phyloP scores from a whole-genome alignment of 2,329 filamentous ascomycete species.

The Graphium sp. region DNA sequence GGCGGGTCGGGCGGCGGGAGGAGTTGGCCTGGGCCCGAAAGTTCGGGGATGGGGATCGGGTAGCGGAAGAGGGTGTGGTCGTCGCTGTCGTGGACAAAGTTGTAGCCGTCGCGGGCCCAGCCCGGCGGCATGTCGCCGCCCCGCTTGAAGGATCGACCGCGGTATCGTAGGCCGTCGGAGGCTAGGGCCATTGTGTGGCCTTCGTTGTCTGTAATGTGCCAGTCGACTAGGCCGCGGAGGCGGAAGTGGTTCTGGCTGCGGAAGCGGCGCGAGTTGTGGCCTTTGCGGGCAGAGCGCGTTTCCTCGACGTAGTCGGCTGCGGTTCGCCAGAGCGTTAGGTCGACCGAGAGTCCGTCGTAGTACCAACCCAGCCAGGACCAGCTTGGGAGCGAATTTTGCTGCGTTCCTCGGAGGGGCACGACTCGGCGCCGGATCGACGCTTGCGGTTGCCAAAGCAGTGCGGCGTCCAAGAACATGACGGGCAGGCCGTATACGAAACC shows the following conservation, averaged over 20 bases:
- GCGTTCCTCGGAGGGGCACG: slow-evolving; percentile 1
- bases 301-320: slow-evolving; percentile 25
- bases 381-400: slow-evolving; percentile 15
- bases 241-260: slow-evolving; percentile 19
- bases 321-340: slow-evolving; percentile 22
- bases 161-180: slow-evolving; percentile 19
- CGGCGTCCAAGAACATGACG: slow-evolving; percentile 25
- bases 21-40: slow-evolving; percentile 1
- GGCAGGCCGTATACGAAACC: slow-evolving; percentile 28
- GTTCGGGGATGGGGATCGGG: slow-evolving; percentile 17
- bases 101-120: slow-evolving; percentile 18
- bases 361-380: slow-evolving; percentile 32
- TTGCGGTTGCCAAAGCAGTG: slow-evolving; percentile 25
- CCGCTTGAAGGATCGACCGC: slow-evolving; percentile 18
- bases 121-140: slow-evolving; percentile 17
- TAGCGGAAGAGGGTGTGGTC: slow-evolving; percentile 20
- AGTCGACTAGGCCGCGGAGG: slow-evolving; percentile 18
- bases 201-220: slow-evolving; percentile 21
- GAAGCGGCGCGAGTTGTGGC: slow-evolving; percentile 16
- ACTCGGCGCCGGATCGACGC: slow-evolving; percentile 19
- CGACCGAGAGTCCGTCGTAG: slow-evolving; percentile 24
- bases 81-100: slow-evolving; percentile 23
- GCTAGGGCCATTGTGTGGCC: slow-evolving; percentile 15
- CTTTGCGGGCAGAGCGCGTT: slow-evolving; percentile 13
- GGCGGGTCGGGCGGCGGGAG: slow-evolving; percentile 12